Conservation (phyloP, 2,329 filamentous ascomycete genomes). For the Alternaria atra region DNA sequence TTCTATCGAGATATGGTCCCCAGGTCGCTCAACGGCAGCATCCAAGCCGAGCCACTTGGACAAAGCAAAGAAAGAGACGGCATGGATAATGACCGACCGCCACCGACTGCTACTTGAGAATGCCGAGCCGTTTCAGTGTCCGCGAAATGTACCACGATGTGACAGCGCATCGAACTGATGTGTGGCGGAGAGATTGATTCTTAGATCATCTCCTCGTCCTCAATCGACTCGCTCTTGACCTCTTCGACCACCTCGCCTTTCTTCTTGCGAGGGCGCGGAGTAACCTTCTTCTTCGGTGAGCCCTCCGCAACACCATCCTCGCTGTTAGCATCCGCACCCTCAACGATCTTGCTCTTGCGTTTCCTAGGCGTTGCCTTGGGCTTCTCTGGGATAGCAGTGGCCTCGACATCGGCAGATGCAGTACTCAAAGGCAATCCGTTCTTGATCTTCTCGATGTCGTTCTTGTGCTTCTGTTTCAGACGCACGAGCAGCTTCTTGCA, state of each 20-base stretch:
- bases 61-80: constrained; percentile 3
- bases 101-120: background rate
- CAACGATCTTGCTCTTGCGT: constrained; percentile 25
- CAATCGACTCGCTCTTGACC: constrained; percentile 2
- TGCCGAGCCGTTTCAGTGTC: background rate
- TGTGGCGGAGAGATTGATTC: background rate
- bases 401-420: constrained; percentile 6
- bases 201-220: constrained; percentile 1
- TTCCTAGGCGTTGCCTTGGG: constrained; percentile 24
- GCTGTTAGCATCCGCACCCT: constrained; percentile 1
- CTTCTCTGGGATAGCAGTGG: constrained; percentile 5
- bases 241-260: constrained; percentile 16
- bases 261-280: constrained; percentile 19
- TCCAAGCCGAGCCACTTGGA: background rate
- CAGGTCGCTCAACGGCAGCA: background rate
- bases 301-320: constrained; percentile 4
- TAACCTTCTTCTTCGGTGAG: constrained; percentile 28
- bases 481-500: constrained; percentile 37
- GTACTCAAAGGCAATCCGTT: constrained; percentile 10
- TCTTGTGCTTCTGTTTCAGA: constrained; percentile 36
- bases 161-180: background rate
- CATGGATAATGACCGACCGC: background rate
- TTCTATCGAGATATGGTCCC: background rate
- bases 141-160: background rate
- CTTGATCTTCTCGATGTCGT: constrained; percentile 35